Base-by-base conservation (phyloP, 2,329 filamentous ascomycete species). In the Colletotrichum tofieldiae region DNA sequence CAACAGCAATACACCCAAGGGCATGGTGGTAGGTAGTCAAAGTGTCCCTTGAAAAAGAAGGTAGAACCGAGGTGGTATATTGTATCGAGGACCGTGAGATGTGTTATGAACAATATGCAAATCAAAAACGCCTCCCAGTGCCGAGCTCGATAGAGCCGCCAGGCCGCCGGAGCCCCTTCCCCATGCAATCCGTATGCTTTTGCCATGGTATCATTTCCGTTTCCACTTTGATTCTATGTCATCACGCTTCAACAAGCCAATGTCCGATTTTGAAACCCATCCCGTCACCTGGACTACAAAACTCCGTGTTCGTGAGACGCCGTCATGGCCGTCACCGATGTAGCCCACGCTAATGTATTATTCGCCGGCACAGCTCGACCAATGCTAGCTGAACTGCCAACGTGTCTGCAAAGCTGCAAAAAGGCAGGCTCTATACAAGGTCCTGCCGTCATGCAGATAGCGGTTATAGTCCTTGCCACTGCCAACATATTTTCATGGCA, bases 101-200 rank as follows among this genome's bases (percentile, higher is more conserved):
- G 7, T 47, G 23, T 55, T 23, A 35, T 23, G 18, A 49, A 64
- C 26, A 20, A 16, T 59, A 41, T 26, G 47, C 39, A 55, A 64
- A 52, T n/a, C 5, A 29, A 72, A 45, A 70, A 60, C 59, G 60
- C 70, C 70, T n/a, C 16, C 47, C 39, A 41, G 20, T 45, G 54
- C 54, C 29, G 37, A 32, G 35, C 49, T 37, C 29, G 39, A 11
- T 41, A 26, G 23, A 23, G 47, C 60, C 18, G 18, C 29, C 39
- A 12, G 20, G 14, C 20, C 43, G 39, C 70, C 8, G n/a, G 35
- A 45, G 23, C n/a, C 26, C 5, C 45, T 43, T 55, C 56, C n/a
- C 65, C 70, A 70, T 72, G 70, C 70, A 72, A 72, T 35, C 66
- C 66, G 70, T 72, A 61, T 72, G 59, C 60, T 60, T 70, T 59